These are phyloP conservation scores for Dendrobium huoshanense DNA, from an alignment of 106 monocot species.

Conservation along the genomic window DNA sequence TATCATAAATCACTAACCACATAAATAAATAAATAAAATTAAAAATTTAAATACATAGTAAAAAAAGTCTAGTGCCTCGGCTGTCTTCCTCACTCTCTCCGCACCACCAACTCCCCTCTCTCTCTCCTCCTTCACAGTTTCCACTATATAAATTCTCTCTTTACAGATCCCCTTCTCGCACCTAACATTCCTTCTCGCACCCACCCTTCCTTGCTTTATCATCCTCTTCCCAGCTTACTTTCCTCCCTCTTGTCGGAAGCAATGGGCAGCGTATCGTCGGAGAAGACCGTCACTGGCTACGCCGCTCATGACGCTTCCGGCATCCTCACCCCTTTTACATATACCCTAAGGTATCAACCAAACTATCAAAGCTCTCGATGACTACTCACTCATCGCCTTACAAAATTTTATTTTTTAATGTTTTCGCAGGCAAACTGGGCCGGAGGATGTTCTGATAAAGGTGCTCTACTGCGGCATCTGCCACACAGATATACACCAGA, in stretches of 20 bases:
- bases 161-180: not conserved
- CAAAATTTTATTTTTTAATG: not conserved
- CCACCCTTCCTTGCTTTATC: not conserved
- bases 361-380: not conserved
- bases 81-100: not conserved
- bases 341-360: constrained; percentile 50
- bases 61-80: not conserved
- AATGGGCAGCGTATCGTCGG: constrained; percentile 51
- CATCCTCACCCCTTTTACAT: constrained; percentile 62
- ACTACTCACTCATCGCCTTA: too few species aligned
- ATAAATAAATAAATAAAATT: not conserved
- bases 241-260: not conserved
- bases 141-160: not conserved
- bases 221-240: not conserved
- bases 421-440: constrained; percentile 51
- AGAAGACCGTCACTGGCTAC: constrained; percentile 56
- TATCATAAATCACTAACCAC: too few species aligned
- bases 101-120: not conserved
- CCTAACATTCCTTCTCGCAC: not conserved
- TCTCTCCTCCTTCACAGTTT: not conserved
- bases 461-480: constrained; percentile 91
- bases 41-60: not conserved
- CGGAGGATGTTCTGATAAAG: constrained; percentile 81
- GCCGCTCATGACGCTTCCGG: constrained; percentile 77
- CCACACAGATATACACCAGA: constrained; percentile 91